Evolutionary conservation across 768 basidiomycete genomes (phyloP).

Genomic region (Leccinum fibrillosum): DNA sequence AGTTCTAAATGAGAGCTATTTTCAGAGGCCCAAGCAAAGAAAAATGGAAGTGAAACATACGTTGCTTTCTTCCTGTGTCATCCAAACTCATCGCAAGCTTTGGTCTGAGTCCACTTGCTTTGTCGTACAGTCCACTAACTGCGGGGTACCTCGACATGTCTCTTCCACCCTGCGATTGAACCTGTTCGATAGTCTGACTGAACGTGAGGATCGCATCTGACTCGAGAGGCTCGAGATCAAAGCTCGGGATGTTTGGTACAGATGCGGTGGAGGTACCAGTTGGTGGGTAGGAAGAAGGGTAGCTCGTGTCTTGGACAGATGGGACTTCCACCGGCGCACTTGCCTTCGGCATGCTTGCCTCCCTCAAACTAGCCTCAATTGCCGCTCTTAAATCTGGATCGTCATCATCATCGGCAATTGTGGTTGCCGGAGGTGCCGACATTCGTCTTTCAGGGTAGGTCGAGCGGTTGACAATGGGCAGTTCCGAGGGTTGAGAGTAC

Average conservation of each 20-base stretch:
- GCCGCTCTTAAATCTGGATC: constrained; percentile 92
- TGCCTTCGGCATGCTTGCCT: constrained; percentile 72
- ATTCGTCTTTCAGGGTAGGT: constrained; percentile 35
- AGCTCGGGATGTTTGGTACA: constrained; percentile 59
- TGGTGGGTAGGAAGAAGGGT: constrained; percentile 47
- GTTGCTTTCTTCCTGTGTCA: constrained; percentile 82
- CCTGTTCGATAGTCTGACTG: constrained; percentile 84
- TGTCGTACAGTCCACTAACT: constrained; percentile 80
- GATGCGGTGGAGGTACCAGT: constrained; percentile 35
- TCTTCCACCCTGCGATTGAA: constrained; percentile 70
- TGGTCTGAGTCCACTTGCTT: constrained; percentile 72
- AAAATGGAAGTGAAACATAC: constrained; percentile 41
- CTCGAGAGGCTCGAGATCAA: constrained; percentile 82
- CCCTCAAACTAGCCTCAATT: constrained; percentile 92
- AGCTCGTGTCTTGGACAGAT: constrained; percentile 47
- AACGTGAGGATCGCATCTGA: constrained; percentile 86
- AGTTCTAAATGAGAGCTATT: constrained; percentile 50
- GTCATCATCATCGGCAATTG: constrained; percentile 63
- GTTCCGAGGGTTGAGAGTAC: constrained; percentile 57
- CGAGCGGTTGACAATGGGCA: constrained; percentile 60
- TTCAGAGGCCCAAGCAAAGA: not conserved
- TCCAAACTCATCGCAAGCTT: constrained; percentile 82
- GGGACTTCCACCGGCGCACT: constrained; percentile 71
- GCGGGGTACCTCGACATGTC: constrained; percentile 82
- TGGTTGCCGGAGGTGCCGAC: constrained; percentile 19